phyloP scores from a whole-genome alignment of 192 early-diverging fungal genomes.

The Entomortierella beljakovae region DNA sequence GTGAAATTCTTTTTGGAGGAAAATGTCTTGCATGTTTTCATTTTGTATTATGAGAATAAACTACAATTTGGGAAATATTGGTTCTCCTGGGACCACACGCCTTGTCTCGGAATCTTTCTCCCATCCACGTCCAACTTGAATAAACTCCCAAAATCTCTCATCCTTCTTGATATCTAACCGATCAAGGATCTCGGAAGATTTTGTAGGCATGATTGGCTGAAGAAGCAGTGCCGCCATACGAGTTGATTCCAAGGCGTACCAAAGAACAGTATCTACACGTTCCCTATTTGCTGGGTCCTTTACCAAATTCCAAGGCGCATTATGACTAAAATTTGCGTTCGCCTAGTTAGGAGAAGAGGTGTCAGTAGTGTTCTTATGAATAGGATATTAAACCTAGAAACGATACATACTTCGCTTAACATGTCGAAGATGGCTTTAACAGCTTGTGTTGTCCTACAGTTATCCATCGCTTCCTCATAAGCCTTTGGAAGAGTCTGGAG shows the following conservation, averaged over 20 bases:
- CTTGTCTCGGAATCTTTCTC: constrained; percentile 12
- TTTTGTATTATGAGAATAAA: too few species aligned
- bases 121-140: constrained; percentile 73
- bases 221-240: constrained; percentile 80
- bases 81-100: not conserved
- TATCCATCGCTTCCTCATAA: constrained; percentile 45
- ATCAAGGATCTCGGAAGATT: constrained; percentile 74
- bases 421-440: constrained; percentile 68
- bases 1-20: too few species aligned
- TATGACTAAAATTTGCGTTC: constrained; percentile 77
- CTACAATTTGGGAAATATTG: constrained; percentile 21
- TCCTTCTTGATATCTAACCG: constrained; percentile 64
- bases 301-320: constrained; percentile 86
- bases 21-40: too few species aligned
- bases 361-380: not conserved
- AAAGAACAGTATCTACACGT: constrained; percentile 73
- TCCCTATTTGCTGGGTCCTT: constrained; percentile 59
- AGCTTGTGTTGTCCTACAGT: constrained; percentile 35
- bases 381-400: not conserved
- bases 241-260: constrained; percentile 79
- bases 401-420: constrained; percentile 61
- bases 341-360: constrained; percentile 43
- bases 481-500: constrained; percentile 49
- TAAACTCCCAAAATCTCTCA: constrained; percentile 71
- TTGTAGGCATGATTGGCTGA: constrained; percentile 89